These are phyloP conservation scores for Musa itinerans DNA, from an alignment of 176 grass and related monocot species.

Conservation along the genomic window DNA sequence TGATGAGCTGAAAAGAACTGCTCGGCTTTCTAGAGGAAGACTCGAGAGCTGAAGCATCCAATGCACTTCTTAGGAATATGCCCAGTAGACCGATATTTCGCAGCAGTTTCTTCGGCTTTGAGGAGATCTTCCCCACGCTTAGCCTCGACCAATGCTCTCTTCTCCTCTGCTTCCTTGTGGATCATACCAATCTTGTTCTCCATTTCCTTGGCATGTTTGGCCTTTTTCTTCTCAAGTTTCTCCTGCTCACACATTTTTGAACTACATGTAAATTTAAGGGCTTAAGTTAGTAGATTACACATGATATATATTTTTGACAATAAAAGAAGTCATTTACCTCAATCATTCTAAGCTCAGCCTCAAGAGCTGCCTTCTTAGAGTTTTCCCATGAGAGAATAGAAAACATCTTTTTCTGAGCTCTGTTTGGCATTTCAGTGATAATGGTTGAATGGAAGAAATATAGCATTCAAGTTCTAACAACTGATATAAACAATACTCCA, in stretches of 20 bases:
- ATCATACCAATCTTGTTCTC: conserved; percentile 34
- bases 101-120: conserved; percentile 26
- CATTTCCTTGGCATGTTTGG: conserved; percentile 37
- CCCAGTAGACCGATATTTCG: conserved; percentile 27
- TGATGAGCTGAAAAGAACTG: too few relatives aligned
- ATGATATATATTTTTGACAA: too few relatives aligned
- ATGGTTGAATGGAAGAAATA: too few relatives aligned
- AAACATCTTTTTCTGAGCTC: conserved; percentile 43
- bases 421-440: not conserved
- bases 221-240: conserved; percentile 44
- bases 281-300: too few relatives aligned
- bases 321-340: conserved; percentile 17
- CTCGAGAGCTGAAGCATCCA: not conserved
- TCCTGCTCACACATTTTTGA: conserved; percentile 22
- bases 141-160: conserved; percentile 24
- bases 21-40: not conserved
- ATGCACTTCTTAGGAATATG: conserved; percentile 12
- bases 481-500: too few relatives aligned
- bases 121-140: conserved; percentile 13
- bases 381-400: conserved; percentile 43
- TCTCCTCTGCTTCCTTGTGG: conserved; percentile 47
- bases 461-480: too few relatives aligned
- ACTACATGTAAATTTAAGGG: not conserved
- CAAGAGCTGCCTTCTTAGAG: conserved; percentile 24
- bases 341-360: conserved; percentile 33